Base-by-base conservation (phyloP, 495 filamentous ascomycete species). In the Wilcoxina mikolae region DNA sequence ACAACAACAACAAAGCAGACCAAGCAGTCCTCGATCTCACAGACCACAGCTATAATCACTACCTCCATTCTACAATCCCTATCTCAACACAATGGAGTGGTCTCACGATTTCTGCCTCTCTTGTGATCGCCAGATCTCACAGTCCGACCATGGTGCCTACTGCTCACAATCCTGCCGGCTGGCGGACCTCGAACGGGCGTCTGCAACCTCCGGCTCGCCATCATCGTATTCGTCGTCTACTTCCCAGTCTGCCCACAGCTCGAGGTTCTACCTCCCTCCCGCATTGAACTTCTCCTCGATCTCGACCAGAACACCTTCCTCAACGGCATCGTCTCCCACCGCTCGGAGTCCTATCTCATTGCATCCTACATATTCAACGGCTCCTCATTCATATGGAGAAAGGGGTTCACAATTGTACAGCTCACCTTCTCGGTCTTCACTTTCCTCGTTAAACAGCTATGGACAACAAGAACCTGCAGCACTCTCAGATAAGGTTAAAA, bases 81-180 rank as follows among this genome's bases (percentile, higher is more conserved):
- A n/a, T n/a, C n/a, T n/a, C n/a, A n/a, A n/a, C n/a, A n/a, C n/a
- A 59, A 82, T 85, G 67, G 80, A 81, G 58, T 95, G 90, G 87
- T 87, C 83, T 58, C 84, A 80, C 59, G 86, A 95, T 68, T 94
- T 85, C 77, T 96, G 90, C 73, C 80, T 96, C 56, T 81, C 82
- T 74, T 96, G 90, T 74, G 90, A 95, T 70, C 79, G 80, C 68
- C 85, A 94, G 69, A 91, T 83, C 53, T 76, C 78, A 48, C 55
- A 58, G 52, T 61, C 73, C 20, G 83, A 83, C 56, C 76, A 76
- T 56, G 79, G 77, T 61, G 73, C 78, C 24, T 96, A 95, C 71
- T 96, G 90, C 78, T 94, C 87, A 24, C 88, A 96, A 72, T 78
- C 83, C 23, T 96, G 90, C 73, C 78, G 87, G 39, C 74, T 95